Percentiles rank a stretch among this genome's conserved stretches.
Evolutionary conservation across 2,329 filamentous ascomycete genomes (phyloP).

Genomic region (Epichloe typhina): DNA sequence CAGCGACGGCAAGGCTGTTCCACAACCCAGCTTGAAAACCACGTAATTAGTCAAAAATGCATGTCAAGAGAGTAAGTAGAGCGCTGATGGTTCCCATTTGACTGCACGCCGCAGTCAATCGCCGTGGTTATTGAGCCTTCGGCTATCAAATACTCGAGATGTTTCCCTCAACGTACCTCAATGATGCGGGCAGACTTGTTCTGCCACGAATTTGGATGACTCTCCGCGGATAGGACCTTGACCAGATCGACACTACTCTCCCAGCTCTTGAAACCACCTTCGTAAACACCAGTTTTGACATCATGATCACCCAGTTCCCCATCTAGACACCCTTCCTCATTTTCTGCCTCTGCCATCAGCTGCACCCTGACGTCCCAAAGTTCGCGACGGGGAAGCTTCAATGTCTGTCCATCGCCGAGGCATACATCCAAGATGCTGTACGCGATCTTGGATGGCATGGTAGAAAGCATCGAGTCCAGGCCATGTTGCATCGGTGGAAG

Average conservation of each 20-base stretch:
- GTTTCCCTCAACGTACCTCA: conserved; percentile 32
- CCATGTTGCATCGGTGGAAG: conserved; percentile 40
- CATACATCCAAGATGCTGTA: conserved; percentile 49
- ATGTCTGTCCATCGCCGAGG: conserved; percentile 37
- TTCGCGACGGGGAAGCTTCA: conserved; percentile 57
- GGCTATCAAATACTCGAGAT: not conserved
- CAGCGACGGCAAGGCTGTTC: conserved; percentile 60
- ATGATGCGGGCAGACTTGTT: conserved; percentile 31
- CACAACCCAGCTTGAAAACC: conserved; percentile 54
- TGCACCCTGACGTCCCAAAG: conserved; percentile 73
- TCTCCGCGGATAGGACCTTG: conserved; percentile 43
- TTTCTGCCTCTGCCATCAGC: conserved; percentile 60
- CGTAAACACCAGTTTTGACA: conserved; percentile 70
- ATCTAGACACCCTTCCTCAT: conserved; percentile 19
- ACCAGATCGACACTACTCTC: conserved; percentile 74
- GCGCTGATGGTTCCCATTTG: not conserved
- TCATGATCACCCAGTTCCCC: conserved; percentile 53
- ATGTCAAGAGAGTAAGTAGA: not conserved
- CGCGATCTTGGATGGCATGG: conserved; percentile 60
- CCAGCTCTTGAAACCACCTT: conserved; percentile 84
- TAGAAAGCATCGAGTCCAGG: conserved; percentile 36
- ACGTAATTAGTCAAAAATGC: conserved; percentile 7
- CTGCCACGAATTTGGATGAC: conserved; percentile 19
- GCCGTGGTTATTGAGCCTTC: too few relatives aligned
- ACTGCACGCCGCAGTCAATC: not conserved